Evolutionary conservation across 2,329 filamentous ascomycete genomes (phyloP), one percentile per base, ranked within the genome.

Genomic region (Penicillium sp.): DNA sequence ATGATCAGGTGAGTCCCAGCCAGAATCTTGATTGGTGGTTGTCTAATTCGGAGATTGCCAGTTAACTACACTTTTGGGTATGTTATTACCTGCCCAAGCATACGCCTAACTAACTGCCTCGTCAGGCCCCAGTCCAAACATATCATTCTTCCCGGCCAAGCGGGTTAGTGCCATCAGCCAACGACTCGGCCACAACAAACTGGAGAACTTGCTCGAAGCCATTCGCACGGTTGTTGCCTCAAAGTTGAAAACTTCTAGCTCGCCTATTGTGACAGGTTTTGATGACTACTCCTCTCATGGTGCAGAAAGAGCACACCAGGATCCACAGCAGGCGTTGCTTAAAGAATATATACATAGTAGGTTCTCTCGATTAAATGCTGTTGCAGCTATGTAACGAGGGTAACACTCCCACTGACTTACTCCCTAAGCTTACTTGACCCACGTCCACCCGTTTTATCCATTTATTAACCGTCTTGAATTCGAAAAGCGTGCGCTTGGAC

Each of bases 401-500:
- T 48, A 23, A n/a, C 41, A 9, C 54, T 54, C 30, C 26, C 53
- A 30, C 5, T 26, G 52, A 13, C 13, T 35, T 7, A 23, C 41
- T 26, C 15, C 46, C n/a, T 21, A 51, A 78, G 73, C 70, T 30
- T 82, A 80, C 65, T 81, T 81, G 61, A 70, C 73, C 1, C 69
- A 71, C 11, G 66, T 78, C 0, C 78, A 81, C 62, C 74, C 75
- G 0, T 29, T 78, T 1, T 78, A 78, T 59, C 78, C 79, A 1
- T 81, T 81, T 53, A 71, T 82, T 1, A 75, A 78, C 52, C 70
- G 68, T 29, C 51, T 63, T 8, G 47, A 61, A 3, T 81, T 81
- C 58, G 74, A 80, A 60, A 53, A 67, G 0, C 69, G 70, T 26
- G 72, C 70, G 29, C 15, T 85, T 83, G 31, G 86, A 76, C 8